These are phyloP conservation scores for Ceratobasidium sp. DNA, from an alignment of 1,284 basidiomycete genomes.

Conservation along the genomic window DNA sequence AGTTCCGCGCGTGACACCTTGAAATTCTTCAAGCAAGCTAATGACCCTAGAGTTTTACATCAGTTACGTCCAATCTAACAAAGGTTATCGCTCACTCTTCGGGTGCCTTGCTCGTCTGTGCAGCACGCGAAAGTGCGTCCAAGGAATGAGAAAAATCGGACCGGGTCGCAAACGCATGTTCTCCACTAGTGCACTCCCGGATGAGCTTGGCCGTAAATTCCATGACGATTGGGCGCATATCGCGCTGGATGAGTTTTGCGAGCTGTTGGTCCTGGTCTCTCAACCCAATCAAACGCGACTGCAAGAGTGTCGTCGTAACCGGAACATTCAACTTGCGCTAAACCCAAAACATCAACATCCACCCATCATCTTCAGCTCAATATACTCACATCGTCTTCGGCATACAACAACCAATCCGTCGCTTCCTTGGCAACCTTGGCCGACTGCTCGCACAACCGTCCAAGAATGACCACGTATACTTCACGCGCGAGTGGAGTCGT, in stretches of 20 bases:
- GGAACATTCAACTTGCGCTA: slow-evolving; percentile 95
- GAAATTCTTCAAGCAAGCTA: slow-evolving; percentile 71
- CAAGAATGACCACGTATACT: slow-evolving; percentile 86
- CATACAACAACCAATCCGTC: slow-evolving; percentile 94
- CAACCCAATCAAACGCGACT: slow-evolving; percentile 79
- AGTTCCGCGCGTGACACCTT: slow-evolving; percentile 6
- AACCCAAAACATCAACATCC: slow-evolving; percentile 6
- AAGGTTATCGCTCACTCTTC: slow-evolving; percentile 66
- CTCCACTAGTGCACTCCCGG: slow-evolving; percentile 80
- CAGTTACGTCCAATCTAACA: slow-evolving; percentile 19
- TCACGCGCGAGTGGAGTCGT: slow-evolving; percentile 81
- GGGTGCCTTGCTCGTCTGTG: slow-evolving; percentile 75
- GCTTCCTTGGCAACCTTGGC: slow-evolving; percentile 96
- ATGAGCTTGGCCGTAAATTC: slow-evolving; percentile 85
- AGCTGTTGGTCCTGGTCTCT: slow-evolving; percentile 88
- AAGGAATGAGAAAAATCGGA: slow-evolving; percentile 82
- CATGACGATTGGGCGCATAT: slow-evolving; percentile 77
- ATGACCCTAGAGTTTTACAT: slow-evolving; percentile 55
- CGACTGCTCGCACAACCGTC: slow-evolving; percentile 86
- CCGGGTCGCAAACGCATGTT: slow-evolving; percentile 76
- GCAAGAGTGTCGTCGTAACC: slow-evolving; percentile 87
- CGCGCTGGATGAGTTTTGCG: slow-evolving; percentile 78
- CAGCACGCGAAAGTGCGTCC: slow-evolving; percentile 76
- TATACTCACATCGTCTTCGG: slow-evolving; percentile 85
- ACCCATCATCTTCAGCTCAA: background rate